Percentiles rank a stretch among this genome's conserved stretches.
Conservation (phyloP, 352 stramenopile genomes). For the Sclerospora graminicola region DNA sequence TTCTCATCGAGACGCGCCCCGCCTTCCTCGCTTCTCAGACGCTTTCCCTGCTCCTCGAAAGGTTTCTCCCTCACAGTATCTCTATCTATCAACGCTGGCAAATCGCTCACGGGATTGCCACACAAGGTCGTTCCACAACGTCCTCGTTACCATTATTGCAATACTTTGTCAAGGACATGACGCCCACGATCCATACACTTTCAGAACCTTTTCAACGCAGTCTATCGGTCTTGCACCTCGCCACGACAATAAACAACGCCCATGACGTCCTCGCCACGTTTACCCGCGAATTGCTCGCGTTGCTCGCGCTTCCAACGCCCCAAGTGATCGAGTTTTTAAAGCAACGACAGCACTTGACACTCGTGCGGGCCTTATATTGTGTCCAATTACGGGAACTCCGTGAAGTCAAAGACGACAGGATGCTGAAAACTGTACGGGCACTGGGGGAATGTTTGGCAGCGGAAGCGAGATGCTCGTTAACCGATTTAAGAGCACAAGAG, state of each 20-base stretch:
- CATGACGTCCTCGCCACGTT: constrained; percentile 45
- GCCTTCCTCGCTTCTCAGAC: constrained; percentile 36
- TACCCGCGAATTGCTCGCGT: constrained; percentile 42
- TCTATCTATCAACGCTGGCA: constrained; percentile 61
- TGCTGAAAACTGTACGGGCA: too few species aligned
- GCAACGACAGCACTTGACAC: constrained; percentile 54
- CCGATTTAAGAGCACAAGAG: constrained; percentile 19
- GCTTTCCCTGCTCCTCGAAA: constrained; percentile 30
- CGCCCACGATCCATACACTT: too few species aligned
- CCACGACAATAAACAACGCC: constrained; percentile 42
- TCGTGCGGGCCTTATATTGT: constrained; percentile 56
- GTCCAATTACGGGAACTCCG: constrained; percentile 10
- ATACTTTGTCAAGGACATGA: too few species aligned
- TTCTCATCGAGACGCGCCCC: constrained; percentile 45
- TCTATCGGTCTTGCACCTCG: constrained; percentile 32
- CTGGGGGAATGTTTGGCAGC: too few species aligned
- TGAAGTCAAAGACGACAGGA: too few species aligned
- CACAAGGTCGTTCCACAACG: too few species aligned
- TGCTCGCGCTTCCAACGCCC: constrained; percentile 44
- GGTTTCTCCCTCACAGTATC: constrained; percentile 48
- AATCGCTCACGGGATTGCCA: constrained; percentile 52
- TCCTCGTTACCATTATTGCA: too few species aligned
- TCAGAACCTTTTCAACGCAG: too few species aligned
- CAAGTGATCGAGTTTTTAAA: constrained; percentile 47
- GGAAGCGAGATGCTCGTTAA: constrained; percentile 11